Evolutionary conservation across 1,284 basidiomycete species (phyloP), one percentile per base, ranked within the genome.

Genomic region (Sporisorium reilianum): DNA sequence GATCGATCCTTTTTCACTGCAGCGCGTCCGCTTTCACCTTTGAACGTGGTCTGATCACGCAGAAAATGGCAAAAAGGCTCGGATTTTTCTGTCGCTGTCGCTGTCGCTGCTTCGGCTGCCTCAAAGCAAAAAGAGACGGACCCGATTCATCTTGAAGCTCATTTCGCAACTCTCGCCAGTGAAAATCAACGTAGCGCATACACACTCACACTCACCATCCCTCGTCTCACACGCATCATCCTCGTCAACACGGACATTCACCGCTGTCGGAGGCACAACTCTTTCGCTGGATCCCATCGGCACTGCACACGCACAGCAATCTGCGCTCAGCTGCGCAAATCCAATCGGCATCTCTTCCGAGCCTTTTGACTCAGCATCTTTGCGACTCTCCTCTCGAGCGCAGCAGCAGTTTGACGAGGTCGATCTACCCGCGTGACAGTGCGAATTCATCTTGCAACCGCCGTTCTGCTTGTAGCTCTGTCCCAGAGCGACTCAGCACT

Each of bases 21-120:
- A 49, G 9, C 28, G 46, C 45, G 45, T 48, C 18, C 23, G 44
- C 25, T 25, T 34, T 10, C 34, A 12, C 16, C 36, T 45, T 20
- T n/a, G 12, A 46, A 46, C 45, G 48, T 49, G 48, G 48, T 50
- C 48, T 50, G 48, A 50, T 50, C 48, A 50, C 48, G 30, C 48
- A 50, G 30, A 36, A 18, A n/a, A n/a, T 32, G 2, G n/a, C 26
- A 32, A 23, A 49, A 20, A 20, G 14, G 26, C n/a, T 22, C 46
- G n/a, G 16, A 20, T 22, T 50, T 50, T 23, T 48, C 18, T 30
- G 9, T 28, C 26, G 45, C 25, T 44, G 16, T 16, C 36, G 30
- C n/a, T n/a, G n/a, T n/a, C n/a, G 30, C 30, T 30, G 30, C 30
- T 36, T 8, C 34, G n/a, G n/a, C n/a, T n/a, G n/a, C n/a, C n/a